Base-by-base conservation (phyloP, 306 rosid species). In the Glycyrrhiza uralensis region DNA sequence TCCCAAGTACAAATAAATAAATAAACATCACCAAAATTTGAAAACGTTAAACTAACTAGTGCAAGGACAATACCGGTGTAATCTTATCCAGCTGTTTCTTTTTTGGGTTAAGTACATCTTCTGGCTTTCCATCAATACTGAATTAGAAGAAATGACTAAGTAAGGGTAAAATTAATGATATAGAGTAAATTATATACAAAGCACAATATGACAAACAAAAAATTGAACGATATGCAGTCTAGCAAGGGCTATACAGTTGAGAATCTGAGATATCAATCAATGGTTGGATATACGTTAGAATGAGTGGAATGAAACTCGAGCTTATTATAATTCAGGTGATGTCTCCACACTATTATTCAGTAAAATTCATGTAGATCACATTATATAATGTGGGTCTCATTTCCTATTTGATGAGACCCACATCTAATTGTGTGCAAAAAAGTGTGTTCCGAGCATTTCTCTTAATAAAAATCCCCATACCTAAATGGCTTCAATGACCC, bases 21-120 rank as follows among this genome's bases (percentile, higher is more conserved):
- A 26, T 5, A 20, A 38, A 71, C 23, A 24, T 47, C 22, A 39
- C 68, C 1, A 36, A 13, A 58, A 38, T 59, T 63, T 1, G 7
- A 64, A 77, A 58, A 55, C 3, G 7, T 12, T 32, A 52, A 39
- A 32, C 44, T 18, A 32, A 13, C 3, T 9, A 22, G 49, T 47
- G 13, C 7, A 36, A 42, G 12, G 11, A 59, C 5, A 55, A 47
- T 90, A 92, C 99, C 75, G 96, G 99, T 17, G 97, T 89, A 71
- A 94, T 88, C 85, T 94, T 91, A 49, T 94, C 99, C 63, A 94
- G 75, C 76, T 94, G 99, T 78, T 94, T 94, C 99, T 91, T 94
- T 76, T 94, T 94, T 14, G 99, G 99, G 83, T 94, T 94, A 14
- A 94, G 99, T 45, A 91, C 97, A 75, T 91, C 98, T 82, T 94